These are phyloP conservation scores for Cutaneotrichosporon cyanovorans DNA, from an alignment of 1,284 basidiomycete species.

Conservation along the genomic window DNA sequence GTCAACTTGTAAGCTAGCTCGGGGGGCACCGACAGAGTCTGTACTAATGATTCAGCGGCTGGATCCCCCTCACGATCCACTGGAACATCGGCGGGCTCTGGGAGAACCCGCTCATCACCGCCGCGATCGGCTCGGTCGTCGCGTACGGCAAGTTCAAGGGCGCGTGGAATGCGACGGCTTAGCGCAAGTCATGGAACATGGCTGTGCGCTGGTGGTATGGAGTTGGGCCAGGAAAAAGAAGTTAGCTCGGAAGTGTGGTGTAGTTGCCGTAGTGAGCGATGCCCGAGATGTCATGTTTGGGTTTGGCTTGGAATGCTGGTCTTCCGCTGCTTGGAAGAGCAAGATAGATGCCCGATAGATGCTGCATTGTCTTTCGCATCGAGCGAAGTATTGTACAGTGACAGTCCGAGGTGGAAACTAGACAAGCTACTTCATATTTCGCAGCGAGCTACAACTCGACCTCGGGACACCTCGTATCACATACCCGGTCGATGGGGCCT, in stretches of 20 bases:
- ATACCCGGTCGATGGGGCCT: too few species aligned
- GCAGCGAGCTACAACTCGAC: too few species aligned
- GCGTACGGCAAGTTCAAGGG: slow-evolving; percentile 11
- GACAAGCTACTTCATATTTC: too few species aligned
- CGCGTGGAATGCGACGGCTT: slow-evolving; percentile 3
- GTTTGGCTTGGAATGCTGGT: too few species aligned
- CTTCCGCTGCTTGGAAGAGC: too few species aligned
- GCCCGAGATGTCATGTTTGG: too few species aligned
- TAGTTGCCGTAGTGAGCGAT: too few species aligned
- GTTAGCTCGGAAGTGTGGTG: background rate
- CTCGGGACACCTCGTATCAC: too few species aligned
- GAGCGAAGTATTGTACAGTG: too few species aligned
- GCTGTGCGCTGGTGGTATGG: background rate
- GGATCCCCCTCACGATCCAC: slow-evolving; percentile 43
- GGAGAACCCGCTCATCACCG: slow-evolving; percentile 33
- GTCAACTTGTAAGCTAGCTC: slow-evolving; percentile 26
- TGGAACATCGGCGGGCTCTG: slow-evolving; percentile 42
- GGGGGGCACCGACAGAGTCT: background rate
- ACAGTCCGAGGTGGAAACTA: too few species aligned
- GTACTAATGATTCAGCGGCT: slow-evolving; percentile 26
- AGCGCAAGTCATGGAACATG: background rate
- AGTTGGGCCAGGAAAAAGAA: background rate
- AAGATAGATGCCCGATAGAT: too few species aligned
- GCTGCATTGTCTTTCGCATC: too few species aligned
- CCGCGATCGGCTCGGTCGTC: slow-evolving; percentile 23